A percentile compares a stretch with the other conserved stretches of the same genome.
These are phyloP conservation scores for Boletus rubropictus DNA, from an alignment of 768 basidiomycete species.

Conservation along the genomic window DNA sequence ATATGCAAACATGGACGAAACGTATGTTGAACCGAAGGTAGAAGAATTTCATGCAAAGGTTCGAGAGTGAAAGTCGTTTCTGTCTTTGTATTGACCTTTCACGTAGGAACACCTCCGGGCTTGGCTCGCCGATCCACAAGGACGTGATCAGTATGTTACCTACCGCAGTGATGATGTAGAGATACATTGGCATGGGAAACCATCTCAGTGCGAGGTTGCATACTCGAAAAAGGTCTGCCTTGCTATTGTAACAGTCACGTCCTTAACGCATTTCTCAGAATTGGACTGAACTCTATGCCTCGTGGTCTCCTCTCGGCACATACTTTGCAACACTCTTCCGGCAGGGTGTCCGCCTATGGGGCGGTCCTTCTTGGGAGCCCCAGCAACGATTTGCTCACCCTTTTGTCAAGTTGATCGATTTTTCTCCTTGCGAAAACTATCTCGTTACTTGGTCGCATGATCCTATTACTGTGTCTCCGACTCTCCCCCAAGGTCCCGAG, in stretches of 20 bases:
- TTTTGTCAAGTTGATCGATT: constrained; percentile 91
- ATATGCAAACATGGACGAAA: constrained; percentile 70
- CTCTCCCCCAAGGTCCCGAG: constrained; percentile 73
- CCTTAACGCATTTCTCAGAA: constrained; percentile 43
- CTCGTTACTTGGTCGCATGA: constrained; percentile 97
- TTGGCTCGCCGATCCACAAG: constrained; percentile 89
- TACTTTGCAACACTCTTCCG: constrained; percentile 90
- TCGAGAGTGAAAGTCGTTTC: not conserved
- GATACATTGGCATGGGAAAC: constrained; percentile 90
- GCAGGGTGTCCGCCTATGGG: constrained; percentile 95
- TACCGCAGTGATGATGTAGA: constrained; percentile 89
- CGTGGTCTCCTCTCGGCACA: constrained; percentile 97
- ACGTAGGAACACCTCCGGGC: constrained; percentile 87
- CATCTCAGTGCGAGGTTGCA: constrained; percentile 77
- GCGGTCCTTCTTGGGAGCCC: constrained; percentile 83
- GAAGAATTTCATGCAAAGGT: constrained; percentile 78
- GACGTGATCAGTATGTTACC: constrained; percentile 93
- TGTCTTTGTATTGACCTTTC: constrained; percentile 5
- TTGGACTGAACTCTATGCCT: constrained; percentile 95
- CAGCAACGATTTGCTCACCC: constrained; percentile 93
- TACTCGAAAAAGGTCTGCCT: constrained; percentile 63
- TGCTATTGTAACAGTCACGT: not conserved
- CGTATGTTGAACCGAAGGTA: constrained; percentile 65
- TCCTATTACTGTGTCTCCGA: constrained; percentile 80
- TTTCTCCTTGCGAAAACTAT: constrained; percentile 95